Percentiles rank a stretch among this genome's conserved stretches.
Evolutionary conservation across 1,139 yeast species (phyloP).

Genomic region (Nematodospora anomalae): DNA sequence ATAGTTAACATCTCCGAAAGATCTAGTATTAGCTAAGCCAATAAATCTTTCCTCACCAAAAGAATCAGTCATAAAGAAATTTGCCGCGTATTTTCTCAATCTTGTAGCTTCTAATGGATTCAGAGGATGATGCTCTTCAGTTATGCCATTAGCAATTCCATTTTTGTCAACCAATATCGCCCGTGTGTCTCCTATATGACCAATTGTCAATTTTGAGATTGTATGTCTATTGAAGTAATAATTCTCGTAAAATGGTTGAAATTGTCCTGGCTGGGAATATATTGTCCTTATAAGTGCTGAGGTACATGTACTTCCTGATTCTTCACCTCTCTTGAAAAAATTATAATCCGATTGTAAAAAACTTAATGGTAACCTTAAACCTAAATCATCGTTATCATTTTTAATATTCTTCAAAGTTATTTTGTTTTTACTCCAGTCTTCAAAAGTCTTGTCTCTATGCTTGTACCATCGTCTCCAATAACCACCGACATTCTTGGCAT

Average conservation of each 20-base stretch:
- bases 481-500: conserved; percentile 67
- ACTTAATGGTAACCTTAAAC: conserved; percentile 59
- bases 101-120: conserved; percentile 77
- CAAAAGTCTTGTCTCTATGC: conserved; percentile 46
- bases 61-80: conserved; percentile 80
- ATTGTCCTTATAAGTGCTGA: conserved; percentile 66
- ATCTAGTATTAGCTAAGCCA: conserved; percentile 84
- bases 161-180: conserved; percentile 75
- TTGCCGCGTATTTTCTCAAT: conserved; percentile 67
- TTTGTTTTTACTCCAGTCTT: conserved; percentile 30
- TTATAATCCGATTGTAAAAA: conserved; percentile 61
- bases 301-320: conserved; percentile 84
- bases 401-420: conserved; percentile 19
- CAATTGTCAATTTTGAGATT: conserved; percentile 69
- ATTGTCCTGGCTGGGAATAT: conserved; percentile 28
- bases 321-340: conserved; percentile 31
- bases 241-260: conserved; percentile 35
- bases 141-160: conserved; percentile 79
- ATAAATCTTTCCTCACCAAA: conserved; percentile 91
- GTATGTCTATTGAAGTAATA: conserved; percentile 72
- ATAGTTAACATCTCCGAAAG: conserved; percentile 85
- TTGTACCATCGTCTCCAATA: conserved; percentile 83
- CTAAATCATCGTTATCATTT: conserved; percentile 47
- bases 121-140: conserved; percentile 84
- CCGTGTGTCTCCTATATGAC: conserved; percentile 94